Evolutionary conservation across 176 grass and related monocot genomes (phyloP), one percentile per base, ranked within the genome.

Genomic region (Raddia guianensis): DNA sequence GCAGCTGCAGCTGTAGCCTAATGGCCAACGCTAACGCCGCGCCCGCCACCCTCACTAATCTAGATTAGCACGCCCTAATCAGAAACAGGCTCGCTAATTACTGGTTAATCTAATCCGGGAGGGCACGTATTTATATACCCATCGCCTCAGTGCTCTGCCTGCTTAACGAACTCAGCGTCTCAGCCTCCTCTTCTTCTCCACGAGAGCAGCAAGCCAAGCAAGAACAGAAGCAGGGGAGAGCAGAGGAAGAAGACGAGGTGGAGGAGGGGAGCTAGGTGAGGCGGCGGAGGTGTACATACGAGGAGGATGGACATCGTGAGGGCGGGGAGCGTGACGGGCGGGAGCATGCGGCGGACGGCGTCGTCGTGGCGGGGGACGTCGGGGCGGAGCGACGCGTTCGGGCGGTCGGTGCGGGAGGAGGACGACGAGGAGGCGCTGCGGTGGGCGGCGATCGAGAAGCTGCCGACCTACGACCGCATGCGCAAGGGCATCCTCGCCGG

Each of bases 391-490:
- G 85, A 91, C 84, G 71, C 14, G 40, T 94, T 97, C 83, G 87
- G 83, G 9, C 69, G 92, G 81, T 93, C 92, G 9, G 86, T 11
- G 15, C 54, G 83, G 73, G 95, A 94, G 62, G 92, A 98, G 57
- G 95, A 98, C 48, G 95, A 98, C 20, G 95, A 98, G 78, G 95
- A 98, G 84, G 95, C 95, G 12, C 81, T 98, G 65, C 89, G 84
- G 37, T 94, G 95, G 95, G 91, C 95, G 32, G 92, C 95, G 47
- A 92, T 98, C 72, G 95, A 98, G 92, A 98, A 84, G 88, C 88
- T 98, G 11, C 95, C 90, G 0, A 98, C 95, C 33, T 98, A 98
- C 48, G 91, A 98, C 68, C 89, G 95, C 47, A 87, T 94, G 92
- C 77, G 95, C 82, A 91, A 76, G 82, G 92, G 95, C 47, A 90